Evolutionary conservation across 2,329 filamentous ascomycete genomes (phyloP).

Genomic region (Phialophora macrospora): DNA sequence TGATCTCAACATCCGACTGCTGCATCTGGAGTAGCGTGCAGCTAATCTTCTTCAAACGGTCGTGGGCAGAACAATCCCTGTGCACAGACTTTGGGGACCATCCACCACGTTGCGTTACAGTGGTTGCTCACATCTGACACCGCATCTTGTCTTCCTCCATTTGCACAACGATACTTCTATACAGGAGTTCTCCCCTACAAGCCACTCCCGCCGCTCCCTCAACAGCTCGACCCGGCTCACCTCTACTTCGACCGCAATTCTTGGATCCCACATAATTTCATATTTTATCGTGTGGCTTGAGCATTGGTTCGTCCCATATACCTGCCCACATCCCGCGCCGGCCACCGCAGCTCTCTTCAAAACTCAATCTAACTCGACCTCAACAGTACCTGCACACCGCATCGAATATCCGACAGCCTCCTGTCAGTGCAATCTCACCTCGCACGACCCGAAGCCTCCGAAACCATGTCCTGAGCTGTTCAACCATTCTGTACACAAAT

Average conservation of each 20-base stretch:
- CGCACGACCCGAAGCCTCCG: slow-evolving; percentile 23
- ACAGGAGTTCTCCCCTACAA: neutral
- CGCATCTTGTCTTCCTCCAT: slow-evolving; percentile 18
- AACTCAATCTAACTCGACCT: neutral
- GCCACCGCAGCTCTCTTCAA: neutral
- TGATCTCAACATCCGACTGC: slow-evolving; percentile 1
- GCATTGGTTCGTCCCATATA: neutral
- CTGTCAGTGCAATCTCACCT: slow-evolving; percentile 24
- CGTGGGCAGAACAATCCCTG: neutral
- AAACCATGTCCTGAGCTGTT: slow-evolving; percentile 28
- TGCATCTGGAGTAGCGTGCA: slow-evolving; percentile 6
- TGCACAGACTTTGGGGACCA: slow-evolving; percentile 8
- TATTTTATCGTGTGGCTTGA: slow-evolving; percentile 1
- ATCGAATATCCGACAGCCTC: slow-evolving; percentile 1
- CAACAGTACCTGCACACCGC: slow-evolving; percentile 8
- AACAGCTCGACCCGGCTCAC: neutral
- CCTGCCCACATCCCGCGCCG: neutral
- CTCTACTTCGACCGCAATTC: neutral
- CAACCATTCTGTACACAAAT: slow-evolving; percentile 20
- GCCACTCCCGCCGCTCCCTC: slow-evolving; percentile 13
- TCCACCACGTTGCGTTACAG: slow-evolving; percentile 23
- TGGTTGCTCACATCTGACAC: slow-evolving; percentile 25
- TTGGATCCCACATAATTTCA: neutral
- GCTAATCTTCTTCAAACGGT: slow-evolving; percentile 4
- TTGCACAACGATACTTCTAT: slow-evolving; percentile 3